Base-by-base conservation (phyloP, 345 rosid genomes). In the Arabis alpina region DNA sequence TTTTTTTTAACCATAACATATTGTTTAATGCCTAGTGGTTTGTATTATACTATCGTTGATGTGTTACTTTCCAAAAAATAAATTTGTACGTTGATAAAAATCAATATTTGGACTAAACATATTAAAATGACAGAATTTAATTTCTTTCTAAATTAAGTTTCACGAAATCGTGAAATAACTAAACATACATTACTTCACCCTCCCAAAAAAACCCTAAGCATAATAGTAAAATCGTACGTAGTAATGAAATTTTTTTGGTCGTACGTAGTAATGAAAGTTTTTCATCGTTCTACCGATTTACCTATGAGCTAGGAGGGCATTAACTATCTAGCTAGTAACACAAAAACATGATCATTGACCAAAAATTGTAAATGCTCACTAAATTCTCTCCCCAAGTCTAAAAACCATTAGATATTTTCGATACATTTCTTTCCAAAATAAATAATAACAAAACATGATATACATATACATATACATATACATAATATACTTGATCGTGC, bases 281-380 rank as follows among this genome's bases (percentile, higher is more conserved):
- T 40, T 58, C 39, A 64, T 49, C 58, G 6, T 55, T 50, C 44
- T 2, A 48, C 32, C 5, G 48, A 6, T 34, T 55, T 27, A 39
- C 57, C 44, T 66, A 19, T 1, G 44, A 40, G 63, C 48, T 58
- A 57, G 1, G 34, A 57, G n/a, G 39, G 14, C 49, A 50, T 59
- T 51, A 30, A 64, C 28, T 58, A 36, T 36, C 8, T 36, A 42
- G 66, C 54, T 66, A 44, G 67, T 62, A 63, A 62, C 23, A 34
- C 50, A 59, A 60, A 66, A 44, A 42, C 45, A 52, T 60, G 43
- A 60, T 12, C 54, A 56, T 74, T 67, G 73, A 67, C 73, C 73
- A 59, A 67, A 66, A 67, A 15, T 55, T 67, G 34, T 52, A 60
- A 8, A 11, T 36, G 45, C 19, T 58, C 66, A 65, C 61, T 32